Evolutionary conservation across 2,329 filamentous ascomycete species (phyloP), one percentile per base, ranked within the genome.

Genomic region (Nigrograna mackinnonii): DNA sequence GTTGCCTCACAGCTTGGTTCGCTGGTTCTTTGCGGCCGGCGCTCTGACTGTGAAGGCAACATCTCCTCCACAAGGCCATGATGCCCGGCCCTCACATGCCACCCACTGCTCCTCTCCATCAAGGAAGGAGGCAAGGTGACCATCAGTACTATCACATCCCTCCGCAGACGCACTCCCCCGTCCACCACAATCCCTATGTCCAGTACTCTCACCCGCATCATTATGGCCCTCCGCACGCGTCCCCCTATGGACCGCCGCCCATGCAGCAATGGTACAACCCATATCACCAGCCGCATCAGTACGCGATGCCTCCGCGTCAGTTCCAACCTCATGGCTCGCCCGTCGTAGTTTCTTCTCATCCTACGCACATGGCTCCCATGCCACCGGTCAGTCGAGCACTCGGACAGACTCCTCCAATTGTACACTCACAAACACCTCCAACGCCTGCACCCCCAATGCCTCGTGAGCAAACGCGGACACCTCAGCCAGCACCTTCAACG

Each of bases 41-140:
- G 64, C 59, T n/a, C n/a, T 59, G 55, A 58, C 66, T 64, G 64
- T 67, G 52, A 64, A 62, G 65, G 66, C 66, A 65, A 62, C 64
- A 59, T 44, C 53, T 50, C 42, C 50, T 43, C 46, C 78, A 81
- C 73, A 80, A 80, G 82, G 83, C 82, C 81, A 88, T 79, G 84
- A 89, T 89, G 85, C 67, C 68, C 82, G 85, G 85, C 79, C 83
- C 84, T 43, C 65, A 71, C 42, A 56, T 68, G 33, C 68, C 65
- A 41, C 65, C 68, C 47, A 53, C 66, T 46, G 64, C 62, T 43
- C 67, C 65, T 28, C 60, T 65, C 47, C 64, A 72, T 52, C 65
- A 64, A 46, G 57, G 56, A 39, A 68, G 72, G 49, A 64, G 62
- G 43, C 58, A 64, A 39, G 68, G 72, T 50, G 46, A 59, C 39